phyloP scores from a whole-genome alignment of 208 protist species.

The Trichomonas tenax region DNA sequence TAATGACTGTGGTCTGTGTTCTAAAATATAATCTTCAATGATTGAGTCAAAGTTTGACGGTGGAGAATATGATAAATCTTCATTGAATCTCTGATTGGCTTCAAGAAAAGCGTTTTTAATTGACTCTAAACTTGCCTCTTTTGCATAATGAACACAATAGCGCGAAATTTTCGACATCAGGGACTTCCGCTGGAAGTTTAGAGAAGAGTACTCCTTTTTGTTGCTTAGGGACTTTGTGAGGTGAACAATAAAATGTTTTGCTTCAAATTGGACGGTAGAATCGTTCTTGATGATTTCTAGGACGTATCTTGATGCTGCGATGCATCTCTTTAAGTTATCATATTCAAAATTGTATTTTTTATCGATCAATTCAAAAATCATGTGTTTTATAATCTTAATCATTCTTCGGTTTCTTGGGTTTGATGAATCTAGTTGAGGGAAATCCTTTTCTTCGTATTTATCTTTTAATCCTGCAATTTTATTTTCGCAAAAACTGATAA shows the following conservation, averaged over 20 bases:
- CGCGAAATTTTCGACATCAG: not conserved
- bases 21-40: not conserved
- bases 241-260: not conserved
- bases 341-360: not conserved
- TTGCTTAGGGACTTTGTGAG: not conserved
- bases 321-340: not conserved
- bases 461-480: not conserved
- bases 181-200: not conserved
- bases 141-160: not conserved
- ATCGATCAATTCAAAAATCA: not conserved
- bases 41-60: not conserved
- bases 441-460: not conserved
- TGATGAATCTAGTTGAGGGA: not conserved
- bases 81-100: not conserved
- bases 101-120: not conserved
- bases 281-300: not conserved
- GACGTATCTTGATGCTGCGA: not conserved
- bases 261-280: not conserved
- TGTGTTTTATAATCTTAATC: not conserved
- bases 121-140: not conserved
- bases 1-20: not conserved
- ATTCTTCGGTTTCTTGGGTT: not conserved
- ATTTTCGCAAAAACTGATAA: not conserved
- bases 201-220: not conserved
- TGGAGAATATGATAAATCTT: not conserved